These are phyloP conservation scores for Gossypium herbaceum DNA, from an alignment of 345 rosid species.

Conservation along the genomic window DNA sequence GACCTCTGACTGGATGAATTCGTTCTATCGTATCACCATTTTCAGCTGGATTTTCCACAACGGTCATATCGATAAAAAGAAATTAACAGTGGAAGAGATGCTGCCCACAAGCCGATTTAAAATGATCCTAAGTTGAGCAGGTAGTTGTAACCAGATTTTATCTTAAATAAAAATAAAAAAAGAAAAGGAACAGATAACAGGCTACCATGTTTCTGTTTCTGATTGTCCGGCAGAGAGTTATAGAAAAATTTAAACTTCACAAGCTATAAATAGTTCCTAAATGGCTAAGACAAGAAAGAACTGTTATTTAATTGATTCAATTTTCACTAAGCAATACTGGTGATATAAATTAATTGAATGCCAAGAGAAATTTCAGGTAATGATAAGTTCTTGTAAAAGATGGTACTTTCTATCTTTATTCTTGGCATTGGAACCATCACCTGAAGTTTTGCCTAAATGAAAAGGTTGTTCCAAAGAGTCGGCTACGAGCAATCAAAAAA, in stretches of 20 bases:
- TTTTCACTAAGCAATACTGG: not conserved
- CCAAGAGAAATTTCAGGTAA: not conserved
- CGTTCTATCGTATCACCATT: conserved; percentile 35
- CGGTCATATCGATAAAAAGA: conserved; percentile 4
- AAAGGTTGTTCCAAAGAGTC: conserved; percentile 10
- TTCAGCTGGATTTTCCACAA: conserved; percentile 46
- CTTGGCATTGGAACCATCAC: conserved; percentile 38
- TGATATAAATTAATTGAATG: not conserved
- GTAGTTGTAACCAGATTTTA: not conserved
- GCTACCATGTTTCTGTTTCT: not conserved
- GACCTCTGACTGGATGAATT: conserved; percentile 32
- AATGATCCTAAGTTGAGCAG: not conserved
- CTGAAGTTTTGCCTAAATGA: conserved; percentile 38
- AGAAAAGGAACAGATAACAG: not conserved
- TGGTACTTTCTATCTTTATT: conserved; percentile 43
- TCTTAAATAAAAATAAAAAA: not conserved
- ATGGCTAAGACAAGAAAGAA: not conserved
- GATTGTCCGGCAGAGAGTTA: not conserved
- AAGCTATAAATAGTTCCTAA: not conserved
- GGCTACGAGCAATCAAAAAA: conserved; percentile 3
- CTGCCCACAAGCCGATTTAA: no score
- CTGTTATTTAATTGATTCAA: not conserved
- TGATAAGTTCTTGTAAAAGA: not conserved
- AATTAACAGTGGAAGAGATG: not conserved
- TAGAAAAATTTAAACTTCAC: not conserved